A percentile compares a stretch with the other conserved stretches of the same genome.
Evolutionary conservation across 495 filamentous ascomycete genomes (phyloP).

Genomic region (Tricharina praecox): DNA sequence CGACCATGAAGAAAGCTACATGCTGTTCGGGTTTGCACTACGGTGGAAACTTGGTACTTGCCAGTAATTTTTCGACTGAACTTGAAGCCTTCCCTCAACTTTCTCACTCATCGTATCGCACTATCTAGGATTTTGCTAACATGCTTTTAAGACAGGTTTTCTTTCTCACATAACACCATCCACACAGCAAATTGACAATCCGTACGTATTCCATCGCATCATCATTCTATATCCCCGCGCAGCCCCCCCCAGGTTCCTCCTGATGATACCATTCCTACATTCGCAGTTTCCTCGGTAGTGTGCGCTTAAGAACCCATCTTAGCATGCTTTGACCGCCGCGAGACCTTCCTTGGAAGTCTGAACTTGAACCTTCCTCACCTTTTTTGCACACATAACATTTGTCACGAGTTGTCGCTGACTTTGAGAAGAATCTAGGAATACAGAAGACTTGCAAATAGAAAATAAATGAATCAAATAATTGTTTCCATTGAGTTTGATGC

Average conservation of each 20-base stretch:
- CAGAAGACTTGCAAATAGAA: too few species aligned
- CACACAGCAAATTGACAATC: background rate
- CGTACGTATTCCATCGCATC: too few species aligned
- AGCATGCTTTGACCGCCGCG: slow-evolving; percentile 30
- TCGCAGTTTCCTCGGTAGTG: slow-evolving; percentile 36
- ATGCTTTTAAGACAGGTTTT: background rate
- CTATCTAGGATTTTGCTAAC: background rate
- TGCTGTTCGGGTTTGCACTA: slow-evolving; percentile 20
- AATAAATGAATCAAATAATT: too few species aligned
- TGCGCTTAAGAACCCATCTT: slow-evolving; percentile 32
- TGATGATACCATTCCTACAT: slow-evolving; percentile 36
- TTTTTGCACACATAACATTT: too few species aligned
- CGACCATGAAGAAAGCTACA: slow-evolving; percentile 26
- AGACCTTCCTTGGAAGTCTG: slow-evolving; percentile 37
- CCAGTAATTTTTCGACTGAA: slow-evolving; percentile 28
- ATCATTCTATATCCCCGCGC: too few species aligned
- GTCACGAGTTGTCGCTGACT: too few species aligned
- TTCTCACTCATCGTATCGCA: background rate
- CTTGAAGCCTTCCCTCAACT: slow-evolving; percentile 4
- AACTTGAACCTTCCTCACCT: slow-evolving; percentile 13
- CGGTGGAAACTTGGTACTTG: slow-evolving; percentile 24
- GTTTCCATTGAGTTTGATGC: too few species aligned
- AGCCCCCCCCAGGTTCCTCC: background rate
- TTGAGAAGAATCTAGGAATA: too few species aligned
- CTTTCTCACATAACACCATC: background rate